Evolutionary conservation across 2,329 filamentous ascomycete species (phyloP), one percentile per base, ranked within the genome.

Genomic region (Fusarium sp.): DNA sequence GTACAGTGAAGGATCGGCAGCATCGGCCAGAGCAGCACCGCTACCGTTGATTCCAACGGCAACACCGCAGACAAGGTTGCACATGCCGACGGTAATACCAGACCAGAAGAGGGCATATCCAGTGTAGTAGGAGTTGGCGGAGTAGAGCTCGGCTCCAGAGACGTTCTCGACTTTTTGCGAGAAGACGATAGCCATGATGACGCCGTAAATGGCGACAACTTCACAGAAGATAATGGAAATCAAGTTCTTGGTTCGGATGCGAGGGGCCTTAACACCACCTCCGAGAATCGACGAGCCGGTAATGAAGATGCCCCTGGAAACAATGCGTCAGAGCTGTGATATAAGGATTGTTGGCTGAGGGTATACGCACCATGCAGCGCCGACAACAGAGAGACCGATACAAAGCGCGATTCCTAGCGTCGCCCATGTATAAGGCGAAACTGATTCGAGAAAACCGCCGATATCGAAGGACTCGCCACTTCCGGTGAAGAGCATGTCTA

Each of bases 221-320:
- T 99, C 96, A 87, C 96, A 99, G 86, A 99, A 99, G 86, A 99
- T 98, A 84, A 99, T 99, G 79, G 96, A 98, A 83, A 99, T 98
- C 81, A 99, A 85, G 88, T 99, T 99, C 91, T 99, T 99, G 73
- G 96, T 99, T 83, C 96, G 94, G 85, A 99, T 99, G 79, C 96
- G 93, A 42, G 97, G 97, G 50, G 96, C 96, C 84, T 94, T 96
- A 81, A 99, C 96, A 86, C 96, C 96, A 78, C 94, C 96, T 80
- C 97, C 97, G 76, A 99, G 90, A 82, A 99, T 99, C 66, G 96
- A 97, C 67, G 95, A 97, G 78, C 97, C 97, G 38, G 96, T 99
- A 78, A 98, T 96, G 86, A 99, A 96, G 83, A 99, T 99, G 79
- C 97, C 96, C 96, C 96, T 98, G 80, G 21, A 54, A 16, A 32